Evolutionary conservation across 2,329 filamentous ascomycete species (phyloP).

Genomic region (Pseudopithomyces chartarum): DNA sequence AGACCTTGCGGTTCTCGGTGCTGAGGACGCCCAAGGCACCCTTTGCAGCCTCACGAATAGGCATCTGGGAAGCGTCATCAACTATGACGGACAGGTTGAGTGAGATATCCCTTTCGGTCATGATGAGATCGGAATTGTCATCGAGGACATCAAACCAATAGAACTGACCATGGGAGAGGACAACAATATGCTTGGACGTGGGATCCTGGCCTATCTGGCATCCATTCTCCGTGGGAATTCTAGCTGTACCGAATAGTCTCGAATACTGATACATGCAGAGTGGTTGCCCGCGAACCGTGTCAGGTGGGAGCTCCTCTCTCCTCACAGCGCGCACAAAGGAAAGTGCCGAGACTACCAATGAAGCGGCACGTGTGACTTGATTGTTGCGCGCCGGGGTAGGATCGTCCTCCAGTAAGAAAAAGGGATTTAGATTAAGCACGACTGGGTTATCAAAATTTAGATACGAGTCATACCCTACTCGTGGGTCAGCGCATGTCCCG

Average conservation of each 20-base stretch:
- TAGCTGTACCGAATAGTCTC: conserved; percentile 88
- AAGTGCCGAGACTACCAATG: conserved; percentile 84
- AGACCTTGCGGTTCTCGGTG: conserved; percentile 94
- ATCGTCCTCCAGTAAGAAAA: conserved; percentile 96
- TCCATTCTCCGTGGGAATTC: conserved; percentile 90
- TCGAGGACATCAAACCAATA: conserved; percentile 99
- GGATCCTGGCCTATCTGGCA: conserved; percentile 96
- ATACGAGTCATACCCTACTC: conserved; percentile 94
- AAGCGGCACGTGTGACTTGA: conserved; percentile 92
- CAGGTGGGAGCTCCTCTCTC: conserved; percentile 89
- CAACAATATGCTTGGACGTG: conserved; percentile 88
- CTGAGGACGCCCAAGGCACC: conserved; percentile 90
- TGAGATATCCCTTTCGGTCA: conserved; percentile 92
- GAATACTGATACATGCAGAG: conserved; percentile 99
- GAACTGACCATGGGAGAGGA: conserved; percentile 92
- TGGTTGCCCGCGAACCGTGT: conserved; percentile 80
- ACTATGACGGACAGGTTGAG: conserved; percentile 91
- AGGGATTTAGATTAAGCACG: conserved; percentile 95
- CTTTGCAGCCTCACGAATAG: conserved; percentile 94
- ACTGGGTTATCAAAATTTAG: conserved; percentile 98
- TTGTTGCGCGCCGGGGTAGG: conserved; percentile 95
- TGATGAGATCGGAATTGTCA: conserved; percentile 91
- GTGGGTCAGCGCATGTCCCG: conserved; percentile 26
- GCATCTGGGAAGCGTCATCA: conserved; percentile 85
- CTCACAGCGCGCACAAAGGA: conserved; percentile 92